Conservation (phyloP, 305 asterid genomes). For the Ilex paraguariensis region DNA sequence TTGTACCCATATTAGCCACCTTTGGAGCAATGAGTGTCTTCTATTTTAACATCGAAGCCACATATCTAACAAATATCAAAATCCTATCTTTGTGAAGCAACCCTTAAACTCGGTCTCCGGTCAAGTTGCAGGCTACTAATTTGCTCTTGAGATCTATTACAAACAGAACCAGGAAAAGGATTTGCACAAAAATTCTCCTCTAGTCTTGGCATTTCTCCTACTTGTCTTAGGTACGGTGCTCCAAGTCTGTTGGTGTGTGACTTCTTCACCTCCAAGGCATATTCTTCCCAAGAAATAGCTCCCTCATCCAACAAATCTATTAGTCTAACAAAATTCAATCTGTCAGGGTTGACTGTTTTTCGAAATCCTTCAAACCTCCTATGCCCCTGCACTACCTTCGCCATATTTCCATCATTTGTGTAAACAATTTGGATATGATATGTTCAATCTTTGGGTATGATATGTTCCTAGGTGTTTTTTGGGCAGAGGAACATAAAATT, state of each 20-base stretch:
- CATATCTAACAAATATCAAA: constrained; percentile 1
- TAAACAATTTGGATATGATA: too few species aligned
- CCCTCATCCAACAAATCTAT: constrained; percentile 56
- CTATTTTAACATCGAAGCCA: not conserved
- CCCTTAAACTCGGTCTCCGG: constrained; percentile 7
- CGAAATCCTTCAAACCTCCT: constrained; percentile 13
- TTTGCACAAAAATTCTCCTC: constrained; percentile 83
- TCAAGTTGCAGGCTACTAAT: constrained; percentile 10
- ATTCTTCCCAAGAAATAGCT: constrained; percentile 41
- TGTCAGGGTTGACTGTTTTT: constrained; percentile 16
- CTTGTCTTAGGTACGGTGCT: constrained; percentile 53
- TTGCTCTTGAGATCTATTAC: constrained; percentile 29
- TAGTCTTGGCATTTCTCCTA: constrained; percentile 31
- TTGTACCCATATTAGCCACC: not conserved
- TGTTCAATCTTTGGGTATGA: too few species aligned
- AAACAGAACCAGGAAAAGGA: constrained; percentile 81
- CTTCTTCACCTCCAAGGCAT: constrained; percentile 37
- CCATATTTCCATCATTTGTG: constrained; percentile 17
- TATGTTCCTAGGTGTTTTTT: too few species aligned
- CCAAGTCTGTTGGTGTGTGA: constrained; percentile 56
- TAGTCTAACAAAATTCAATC: constrained; percentile 51
- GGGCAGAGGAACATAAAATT: too few species aligned
- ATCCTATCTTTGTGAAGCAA: constrained; percentile 11
- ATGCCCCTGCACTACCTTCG: constrained; percentile 17
- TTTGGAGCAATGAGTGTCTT: not conserved